Conservation (phyloP, 2,329 filamentous ascomycete species). For the Stagonosporopsis vannaccii region DNA sequence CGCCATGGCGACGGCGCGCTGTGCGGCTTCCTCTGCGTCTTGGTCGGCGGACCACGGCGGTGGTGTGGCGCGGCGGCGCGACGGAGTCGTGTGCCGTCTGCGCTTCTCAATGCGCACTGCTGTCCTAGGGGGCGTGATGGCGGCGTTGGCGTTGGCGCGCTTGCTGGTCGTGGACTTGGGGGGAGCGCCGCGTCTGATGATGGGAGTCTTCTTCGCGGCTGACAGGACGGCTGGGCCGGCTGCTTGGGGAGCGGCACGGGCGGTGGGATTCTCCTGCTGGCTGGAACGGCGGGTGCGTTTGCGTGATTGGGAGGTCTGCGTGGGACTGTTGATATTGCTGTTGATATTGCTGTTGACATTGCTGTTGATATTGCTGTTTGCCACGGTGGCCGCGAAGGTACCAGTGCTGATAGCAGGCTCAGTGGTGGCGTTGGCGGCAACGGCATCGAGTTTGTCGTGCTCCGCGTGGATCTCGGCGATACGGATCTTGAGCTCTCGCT, state of each 20-base stretch:
- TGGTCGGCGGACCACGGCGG: too few relatives aligned
- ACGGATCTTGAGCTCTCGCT: not conserved
- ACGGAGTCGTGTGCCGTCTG: too few relatives aligned
- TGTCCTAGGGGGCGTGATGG: too few relatives aligned
- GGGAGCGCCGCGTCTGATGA: not conserved
- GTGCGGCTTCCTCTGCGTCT: not conserved
- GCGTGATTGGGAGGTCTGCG: too few relatives aligned
- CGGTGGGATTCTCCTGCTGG: not conserved
- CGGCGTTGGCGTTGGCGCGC: too few relatives aligned
- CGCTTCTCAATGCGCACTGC: too few relatives aligned
- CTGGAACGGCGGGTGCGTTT: too few relatives aligned
- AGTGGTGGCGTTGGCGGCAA: too few relatives aligned
- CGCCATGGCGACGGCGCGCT: not conserved
- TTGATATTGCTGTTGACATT: too few relatives aligned
- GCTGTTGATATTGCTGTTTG: not conserved
- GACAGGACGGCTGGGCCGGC: not conserved
- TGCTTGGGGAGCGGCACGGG: not conserved
- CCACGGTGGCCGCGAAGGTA: not conserved
- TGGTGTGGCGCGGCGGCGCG: too few relatives aligned
- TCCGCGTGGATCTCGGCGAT: not conserved
- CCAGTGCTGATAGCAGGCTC: not conserved
- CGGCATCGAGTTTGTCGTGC: not conserved
- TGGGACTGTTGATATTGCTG: too few relatives aligned
- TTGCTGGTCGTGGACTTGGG: not conserved
- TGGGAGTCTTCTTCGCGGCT: not conserved